These are phyloP conservation scores for Cylindrotheca fusiformis DNA, from an alignment of 108 stramenopile genomes.

Conservation along the genomic window DNA sequence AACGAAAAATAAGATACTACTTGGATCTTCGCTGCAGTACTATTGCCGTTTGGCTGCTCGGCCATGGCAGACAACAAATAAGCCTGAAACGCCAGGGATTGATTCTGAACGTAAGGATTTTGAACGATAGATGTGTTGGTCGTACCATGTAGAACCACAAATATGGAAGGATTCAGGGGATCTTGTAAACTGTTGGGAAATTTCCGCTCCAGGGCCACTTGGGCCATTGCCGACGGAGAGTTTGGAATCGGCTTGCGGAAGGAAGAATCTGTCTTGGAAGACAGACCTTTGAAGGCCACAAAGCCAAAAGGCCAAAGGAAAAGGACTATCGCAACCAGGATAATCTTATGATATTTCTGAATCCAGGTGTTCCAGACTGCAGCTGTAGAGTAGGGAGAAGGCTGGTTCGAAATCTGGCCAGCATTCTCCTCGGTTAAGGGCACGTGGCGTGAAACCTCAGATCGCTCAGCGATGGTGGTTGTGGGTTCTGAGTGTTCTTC, in stretches of 20 bases:
- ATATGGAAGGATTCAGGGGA: neutral
- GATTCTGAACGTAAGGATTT: neutral
- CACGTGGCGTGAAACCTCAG: too few species aligned
- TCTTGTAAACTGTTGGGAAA: neutral
- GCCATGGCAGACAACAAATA: neutral
- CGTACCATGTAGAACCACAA: neutral
- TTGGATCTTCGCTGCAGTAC: slow-evolving; percentile 1
- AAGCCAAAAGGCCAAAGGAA: slow-evolving; percentile 13
- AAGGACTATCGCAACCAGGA: slow-evolving; percentile 3
- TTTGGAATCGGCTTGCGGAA: slow-evolving; percentile 10
- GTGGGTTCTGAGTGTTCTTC: too few species aligned
- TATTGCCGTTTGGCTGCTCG: neutral
- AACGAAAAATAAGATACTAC: slow-evolving; percentile 10
- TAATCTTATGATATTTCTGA: neutral
- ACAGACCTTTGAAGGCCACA: neutral
- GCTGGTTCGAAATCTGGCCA: too few species aligned
- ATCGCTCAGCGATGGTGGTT: too few species aligned
- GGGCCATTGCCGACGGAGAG: slow-evolving; percentile 1
- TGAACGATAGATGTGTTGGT: neutral
- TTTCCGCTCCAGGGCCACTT: neutral
- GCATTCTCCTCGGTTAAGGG: too few species aligned
- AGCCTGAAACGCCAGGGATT: neutral
- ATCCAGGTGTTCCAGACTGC: neutral
- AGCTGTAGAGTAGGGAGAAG: too few species aligned
- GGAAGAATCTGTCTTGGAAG: slow-evolving; percentile 8